Conservation (phyloP, 352 stramenopile species). For the Pythium apleroticum region DNA sequence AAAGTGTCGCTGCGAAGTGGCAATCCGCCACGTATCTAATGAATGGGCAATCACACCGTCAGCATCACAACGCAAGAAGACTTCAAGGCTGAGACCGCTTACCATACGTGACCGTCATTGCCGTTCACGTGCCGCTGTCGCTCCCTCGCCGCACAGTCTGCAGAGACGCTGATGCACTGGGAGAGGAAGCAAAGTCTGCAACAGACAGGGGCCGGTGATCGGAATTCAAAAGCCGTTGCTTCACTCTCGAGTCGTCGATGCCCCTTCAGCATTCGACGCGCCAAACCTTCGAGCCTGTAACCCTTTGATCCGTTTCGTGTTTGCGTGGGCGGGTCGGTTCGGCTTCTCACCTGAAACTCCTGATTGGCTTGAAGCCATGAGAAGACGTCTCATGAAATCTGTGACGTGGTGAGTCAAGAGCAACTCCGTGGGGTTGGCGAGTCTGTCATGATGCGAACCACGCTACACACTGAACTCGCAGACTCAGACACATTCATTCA, state of each 20-base stretch:
- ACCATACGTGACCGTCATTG: slow-evolving; percentile 35
- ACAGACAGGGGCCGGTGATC: not conserved
- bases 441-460: too few species aligned
- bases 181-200: not conserved
- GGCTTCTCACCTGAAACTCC: not conserved
- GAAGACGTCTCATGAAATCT: not conserved
- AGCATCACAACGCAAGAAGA: slow-evolving; percentile 1
- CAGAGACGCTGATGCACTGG: not conserved
- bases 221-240: not conserved
- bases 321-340: not conserved
- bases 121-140: not conserved
- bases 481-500: not conserved
- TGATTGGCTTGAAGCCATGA: not conserved
- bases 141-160: too few species aligned
- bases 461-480: not conserved
- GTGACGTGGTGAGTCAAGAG: not conserved
- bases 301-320: not conserved
- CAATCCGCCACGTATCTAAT: slow-evolving; percentile 69
- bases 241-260: not conserved
- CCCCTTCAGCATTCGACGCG: not conserved
- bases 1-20: slow-evolving; percentile 67
- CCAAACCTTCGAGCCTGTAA: not conserved
- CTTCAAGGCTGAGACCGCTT: not conserved
- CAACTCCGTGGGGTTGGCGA: not conserved
- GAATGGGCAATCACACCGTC: slow-evolving; percentile 7